These are phyloP conservation scores for Cardamine occulta DNA, from an alignment of 345 rosid species.

Conservation along the genomic window DNA sequence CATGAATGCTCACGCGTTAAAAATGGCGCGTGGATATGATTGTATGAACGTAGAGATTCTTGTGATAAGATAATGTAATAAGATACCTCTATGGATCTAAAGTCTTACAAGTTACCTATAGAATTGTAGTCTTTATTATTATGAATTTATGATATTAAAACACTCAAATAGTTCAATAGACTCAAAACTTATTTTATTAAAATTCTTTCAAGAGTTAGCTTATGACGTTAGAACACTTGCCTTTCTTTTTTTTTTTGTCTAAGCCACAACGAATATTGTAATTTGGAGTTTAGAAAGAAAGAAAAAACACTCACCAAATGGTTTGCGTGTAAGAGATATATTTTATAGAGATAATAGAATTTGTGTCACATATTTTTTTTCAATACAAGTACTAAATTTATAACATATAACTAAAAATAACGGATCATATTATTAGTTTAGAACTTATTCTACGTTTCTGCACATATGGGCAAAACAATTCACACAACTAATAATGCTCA, in stretches of 20 bases:
- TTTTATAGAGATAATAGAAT: background rate
- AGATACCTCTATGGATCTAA: slow-evolving; percentile 16
- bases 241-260: background rate
- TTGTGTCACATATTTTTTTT: background rate
- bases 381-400: background rate
- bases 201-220: slow-evolving; percentile 24
- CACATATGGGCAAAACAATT: background rate
- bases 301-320: background rate
- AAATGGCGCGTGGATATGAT: slow-evolving; percentile 22
- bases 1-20: background rate
- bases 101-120: slow-evolving; percentile 35
- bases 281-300: background rate
- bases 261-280: too few species aligned
- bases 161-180: background rate
- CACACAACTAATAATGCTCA: background rate
- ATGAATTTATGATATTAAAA: slow-evolving; percentile 21
- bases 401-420: background rate
- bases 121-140: slow-evolving; percentile 20
- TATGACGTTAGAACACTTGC: background rate
- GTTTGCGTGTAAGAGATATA: background rate
- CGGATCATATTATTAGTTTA: background rate
- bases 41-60: slow-evolving; percentile 17
- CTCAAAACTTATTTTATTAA: background rate
- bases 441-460: too few species aligned
- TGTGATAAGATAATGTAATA: background rate